Evolutionary conservation across 345 rosid genomes (phyloP).

Genomic region (Gossypium bickii): DNA sequence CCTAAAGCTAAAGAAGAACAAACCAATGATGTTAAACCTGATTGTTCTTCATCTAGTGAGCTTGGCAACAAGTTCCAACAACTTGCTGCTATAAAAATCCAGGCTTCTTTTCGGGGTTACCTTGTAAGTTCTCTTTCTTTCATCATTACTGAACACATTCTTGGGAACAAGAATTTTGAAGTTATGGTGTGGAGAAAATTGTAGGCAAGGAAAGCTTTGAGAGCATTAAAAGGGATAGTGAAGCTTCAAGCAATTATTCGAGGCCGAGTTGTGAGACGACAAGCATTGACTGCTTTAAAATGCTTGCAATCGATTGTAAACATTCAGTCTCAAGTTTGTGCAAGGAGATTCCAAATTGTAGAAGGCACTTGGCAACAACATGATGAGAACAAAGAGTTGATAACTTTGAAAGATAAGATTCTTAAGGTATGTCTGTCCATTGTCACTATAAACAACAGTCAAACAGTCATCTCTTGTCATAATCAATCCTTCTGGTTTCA

Average conservation of each 20-base stretch:
- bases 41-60: not conserved
- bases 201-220: constrained; percentile 83
- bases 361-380: constrained; percentile 30
- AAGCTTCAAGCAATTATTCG: constrained; percentile 83
- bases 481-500: not conserved
- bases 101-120: constrained; percentile 64
- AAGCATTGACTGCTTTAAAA: constrained; percentile 68
- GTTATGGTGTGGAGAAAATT: not conserved
- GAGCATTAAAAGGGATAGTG: constrained; percentile 85
- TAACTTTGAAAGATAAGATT: constrained; percentile 44
- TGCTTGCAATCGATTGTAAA: constrained; percentile 77
- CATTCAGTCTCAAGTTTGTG: constrained; percentile 66
- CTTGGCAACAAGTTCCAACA: constrained; percentile 28
- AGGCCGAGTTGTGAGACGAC: constrained; percentile 73
- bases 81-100: constrained; percentile 54
- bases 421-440: constrained; percentile 31
- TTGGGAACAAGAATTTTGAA: not conserved
- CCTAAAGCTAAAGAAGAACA: constrained; percentile 22
- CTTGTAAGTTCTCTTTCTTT: constrained; percentile 47
- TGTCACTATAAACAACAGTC: not conserved
- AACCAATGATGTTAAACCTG: constrained; percentile 20
- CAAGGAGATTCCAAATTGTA: constrained; percentile 45
- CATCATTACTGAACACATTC: no score
- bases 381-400: constrained; percentile 41
- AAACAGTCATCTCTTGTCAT: not conserved